phyloP scores from a whole-genome alignment of 139 green algal genomes.

The Astrephomene gubernaculifera region DNA sequence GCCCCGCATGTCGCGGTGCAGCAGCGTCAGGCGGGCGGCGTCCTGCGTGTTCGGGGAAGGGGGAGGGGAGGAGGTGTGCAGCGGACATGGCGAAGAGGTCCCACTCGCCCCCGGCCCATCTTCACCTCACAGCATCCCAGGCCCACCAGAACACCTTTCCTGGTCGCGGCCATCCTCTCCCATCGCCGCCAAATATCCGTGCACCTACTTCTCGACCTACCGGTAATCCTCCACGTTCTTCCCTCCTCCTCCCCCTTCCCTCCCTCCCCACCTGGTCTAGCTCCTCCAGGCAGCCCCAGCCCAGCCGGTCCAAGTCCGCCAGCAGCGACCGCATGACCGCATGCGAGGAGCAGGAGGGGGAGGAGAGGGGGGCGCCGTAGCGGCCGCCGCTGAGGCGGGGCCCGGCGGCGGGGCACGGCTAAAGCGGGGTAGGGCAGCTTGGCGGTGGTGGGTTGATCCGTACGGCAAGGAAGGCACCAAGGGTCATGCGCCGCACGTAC shows the following conservation, averaged over 20 bases:
- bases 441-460: neutral
- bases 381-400: neutral
- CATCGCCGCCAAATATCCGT: too few relatives aligned
- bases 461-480: neutral
- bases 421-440: neutral
- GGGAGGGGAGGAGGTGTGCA: neutral
- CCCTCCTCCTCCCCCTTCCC: neutral
- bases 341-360: neutral
- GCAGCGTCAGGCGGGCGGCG: conserved; percentile 14
- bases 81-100: neutral
- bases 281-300: conserved; percentile 44
- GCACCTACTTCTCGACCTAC: too few relatives aligned
- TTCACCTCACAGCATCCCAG: too few relatives aligned
- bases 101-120: too few relatives aligned
- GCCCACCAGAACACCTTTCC: neutral
- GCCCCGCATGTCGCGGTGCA: neutral
- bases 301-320: conserved; percentile 41
- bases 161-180: too few relatives aligned
- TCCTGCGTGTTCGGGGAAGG: neutral
- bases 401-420: neutral
- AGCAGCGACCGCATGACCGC: conserved; percentile 11
- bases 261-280: conserved; percentile 4
- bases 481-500: neutral
- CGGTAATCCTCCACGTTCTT: neutral
- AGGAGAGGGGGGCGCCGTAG: neutral